Conservation (phyloP, 2,329 filamentous ascomycete genomes). For the Talaromyces verruculosus region DNA sequence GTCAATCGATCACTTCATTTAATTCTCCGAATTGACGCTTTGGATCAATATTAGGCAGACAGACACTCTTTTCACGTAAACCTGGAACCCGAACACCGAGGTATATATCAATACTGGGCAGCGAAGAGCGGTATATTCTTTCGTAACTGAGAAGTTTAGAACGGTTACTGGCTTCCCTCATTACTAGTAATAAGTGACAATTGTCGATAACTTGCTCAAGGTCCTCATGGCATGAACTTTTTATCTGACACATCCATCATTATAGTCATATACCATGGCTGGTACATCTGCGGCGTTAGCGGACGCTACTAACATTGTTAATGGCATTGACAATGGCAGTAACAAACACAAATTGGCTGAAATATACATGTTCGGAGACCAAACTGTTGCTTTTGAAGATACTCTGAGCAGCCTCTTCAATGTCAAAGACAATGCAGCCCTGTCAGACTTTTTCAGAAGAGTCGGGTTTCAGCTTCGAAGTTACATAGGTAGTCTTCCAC, state of each 20-base stretch:
- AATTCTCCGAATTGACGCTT: background rate
- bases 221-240: too few species aligned
- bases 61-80: background rate
- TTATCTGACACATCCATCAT: background rate
- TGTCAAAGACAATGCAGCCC: background rate
- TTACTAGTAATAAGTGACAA: background rate
- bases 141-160: background rate
- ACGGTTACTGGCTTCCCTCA: background rate
- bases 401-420: background rate
- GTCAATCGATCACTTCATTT: background rate
- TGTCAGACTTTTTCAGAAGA: background rate
- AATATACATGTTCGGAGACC: background rate
- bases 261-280: background rate
- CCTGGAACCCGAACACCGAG: background rate
- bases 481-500: background rate
- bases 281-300: background rate
- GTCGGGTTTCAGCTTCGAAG: background rate
- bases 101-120: background rate
- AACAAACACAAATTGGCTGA: background rate
- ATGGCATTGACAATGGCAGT: background rate
- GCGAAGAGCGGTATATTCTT: background rate
- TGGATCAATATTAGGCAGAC: background rate
- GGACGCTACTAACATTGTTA: background rate
- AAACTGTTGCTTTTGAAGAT: background rate
- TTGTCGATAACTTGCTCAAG: background rate